These are phyloP conservation scores for Phytopythium ostracodes DNA, from an alignment of 352 stramenopile genomes.

Conservation along the genomic window DNA sequence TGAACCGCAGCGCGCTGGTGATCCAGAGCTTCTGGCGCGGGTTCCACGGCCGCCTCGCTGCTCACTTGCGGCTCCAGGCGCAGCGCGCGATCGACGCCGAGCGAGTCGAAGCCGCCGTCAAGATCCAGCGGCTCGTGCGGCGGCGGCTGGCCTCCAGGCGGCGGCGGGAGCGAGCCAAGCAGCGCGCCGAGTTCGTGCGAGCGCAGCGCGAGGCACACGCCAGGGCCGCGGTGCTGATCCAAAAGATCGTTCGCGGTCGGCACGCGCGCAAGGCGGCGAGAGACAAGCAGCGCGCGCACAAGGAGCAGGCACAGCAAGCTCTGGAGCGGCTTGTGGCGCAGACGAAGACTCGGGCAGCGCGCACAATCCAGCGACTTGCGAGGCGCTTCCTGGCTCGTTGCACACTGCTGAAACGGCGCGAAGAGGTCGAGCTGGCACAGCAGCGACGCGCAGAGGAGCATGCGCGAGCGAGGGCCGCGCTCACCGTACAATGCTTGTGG, in stretches of 20 bases:
- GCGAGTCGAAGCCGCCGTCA: constrained; percentile 43
- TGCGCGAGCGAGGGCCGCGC: constrained; percentile 36
- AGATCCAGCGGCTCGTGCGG: constrained; percentile 56
- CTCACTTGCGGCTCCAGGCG: constrained; percentile 52
- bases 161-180: constrained; percentile 18
- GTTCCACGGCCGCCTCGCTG: constrained; percentile 56
- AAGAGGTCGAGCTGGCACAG: constrained; percentile 25
- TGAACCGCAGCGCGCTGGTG: constrained; percentile 62
- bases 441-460: constrained; percentile 16
- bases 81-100: constrained; percentile 46
- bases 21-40: constrained; percentile 80
- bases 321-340: constrained; percentile 55
- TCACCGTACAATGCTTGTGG: constrained; percentile 68
- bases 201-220: constrained; percentile 26
- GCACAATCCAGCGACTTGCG: constrained; percentile 66
- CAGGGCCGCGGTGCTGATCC: constrained; percentile 50
- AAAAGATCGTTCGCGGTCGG: constrained; percentile 59
- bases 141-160: constrained; percentile 47
- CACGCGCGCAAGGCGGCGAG: constrained; percentile 33
- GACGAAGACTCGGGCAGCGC: constrained; percentile 51
- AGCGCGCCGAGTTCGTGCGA: constrained; percentile 23
- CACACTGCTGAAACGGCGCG: constrained; percentile 24
- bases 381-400: constrained; percentile 48
- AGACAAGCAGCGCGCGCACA: constrained; percentile 32
- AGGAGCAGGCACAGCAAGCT: constrained; percentile 39